Evolutionary conservation across 2,329 filamentous ascomycete species (phyloP).

Genomic region (Aspergillus ibericus): DNA sequence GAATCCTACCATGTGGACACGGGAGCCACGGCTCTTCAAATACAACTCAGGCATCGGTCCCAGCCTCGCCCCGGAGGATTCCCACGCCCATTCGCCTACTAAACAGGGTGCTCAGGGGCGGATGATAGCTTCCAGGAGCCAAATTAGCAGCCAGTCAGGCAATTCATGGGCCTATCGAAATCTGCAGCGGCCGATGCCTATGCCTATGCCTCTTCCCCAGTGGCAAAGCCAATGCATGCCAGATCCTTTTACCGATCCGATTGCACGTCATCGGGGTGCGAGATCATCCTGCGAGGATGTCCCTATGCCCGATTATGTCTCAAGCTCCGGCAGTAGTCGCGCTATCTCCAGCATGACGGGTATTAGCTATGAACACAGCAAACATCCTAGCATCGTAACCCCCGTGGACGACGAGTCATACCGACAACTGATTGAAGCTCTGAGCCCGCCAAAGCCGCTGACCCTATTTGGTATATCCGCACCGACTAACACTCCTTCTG

Average conservation of each 20-base stretch:
- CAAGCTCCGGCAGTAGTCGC: conserved; percentile 42
- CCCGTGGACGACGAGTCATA: conserved; percentile 40
- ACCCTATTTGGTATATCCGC: conserved; percentile 28
- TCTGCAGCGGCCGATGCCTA: conserved; percentile 27
- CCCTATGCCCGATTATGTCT: conserved; percentile 52
- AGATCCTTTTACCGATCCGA: conserved; percentile 47
- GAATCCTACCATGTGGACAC: conserved; percentile 68
- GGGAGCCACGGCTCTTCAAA: conserved; percentile 42
- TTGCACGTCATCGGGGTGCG: conserved; percentile 30
- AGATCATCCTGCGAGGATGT: conserved; percentile 46
- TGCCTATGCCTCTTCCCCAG: conserved; percentile 15
- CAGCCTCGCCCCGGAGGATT: conserved; percentile 51
- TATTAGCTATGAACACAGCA: conserved; percentile 44
- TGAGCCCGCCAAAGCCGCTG: conserved; percentile 37
- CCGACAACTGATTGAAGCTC: conserved; percentile 36
- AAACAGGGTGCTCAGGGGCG: conserved; percentile 29
- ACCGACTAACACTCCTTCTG: conserved; percentile 32
- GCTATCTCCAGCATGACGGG: conserved; percentile 44
- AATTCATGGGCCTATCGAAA: conserved; percentile 32
- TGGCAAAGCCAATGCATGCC: conserved; percentile 30
- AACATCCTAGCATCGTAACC: conserved; percentile 36
- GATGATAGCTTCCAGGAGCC: conserved; percentile 20
- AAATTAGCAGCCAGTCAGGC: conserved; percentile 22
- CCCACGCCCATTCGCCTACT: conserved; percentile 64
- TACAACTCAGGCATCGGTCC: conserved; percentile 28